phyloP scores from a whole-genome alignment of 352 stramenopile species.

The Phytophthora aleatoria region DNA sequence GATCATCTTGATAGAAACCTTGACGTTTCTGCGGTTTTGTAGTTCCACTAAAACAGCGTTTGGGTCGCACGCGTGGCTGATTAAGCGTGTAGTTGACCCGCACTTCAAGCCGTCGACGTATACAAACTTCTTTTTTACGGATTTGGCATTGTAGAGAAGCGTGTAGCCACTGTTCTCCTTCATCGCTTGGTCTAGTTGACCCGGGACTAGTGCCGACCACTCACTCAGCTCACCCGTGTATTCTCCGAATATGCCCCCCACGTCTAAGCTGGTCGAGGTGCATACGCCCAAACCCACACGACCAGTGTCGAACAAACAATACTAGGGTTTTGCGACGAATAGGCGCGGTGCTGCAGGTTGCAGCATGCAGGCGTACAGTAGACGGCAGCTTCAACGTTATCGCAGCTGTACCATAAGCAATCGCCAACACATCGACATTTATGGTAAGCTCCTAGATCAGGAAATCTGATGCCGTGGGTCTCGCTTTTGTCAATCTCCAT shows the following conservation, averaged over 20 bases:
- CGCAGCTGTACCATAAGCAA: too few relatives aligned
- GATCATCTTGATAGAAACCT: background rate
- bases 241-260: constrained; percentile 4
- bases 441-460: too few relatives aligned
- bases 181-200: background rate
- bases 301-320: constrained; percentile 8
- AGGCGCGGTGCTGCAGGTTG: too few relatives aligned
- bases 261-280: background rate
- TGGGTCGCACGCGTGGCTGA: constrained; percentile 3
- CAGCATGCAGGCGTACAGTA: too few relatives aligned
- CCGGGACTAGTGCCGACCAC: background rate
- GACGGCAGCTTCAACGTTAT: too few relatives aligned
- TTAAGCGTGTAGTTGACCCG: background rate
- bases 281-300: background rate
- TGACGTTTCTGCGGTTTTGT: background rate
- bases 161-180: constrained; percentile 18
- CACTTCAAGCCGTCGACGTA: background rate
- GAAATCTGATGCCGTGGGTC: too few relatives aligned
- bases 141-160: background rate
- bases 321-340: too few relatives aligned
- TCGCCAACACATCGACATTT: too few relatives aligned
- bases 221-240: constrained; percentile 4
- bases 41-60: background rate
- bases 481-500: too few relatives aligned
- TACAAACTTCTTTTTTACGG: constrained; percentile 2